Evolutionary conservation across 2,329 filamentous ascomycete species (phyloP).

Genomic region (Colletotrichum spinosum): DNA sequence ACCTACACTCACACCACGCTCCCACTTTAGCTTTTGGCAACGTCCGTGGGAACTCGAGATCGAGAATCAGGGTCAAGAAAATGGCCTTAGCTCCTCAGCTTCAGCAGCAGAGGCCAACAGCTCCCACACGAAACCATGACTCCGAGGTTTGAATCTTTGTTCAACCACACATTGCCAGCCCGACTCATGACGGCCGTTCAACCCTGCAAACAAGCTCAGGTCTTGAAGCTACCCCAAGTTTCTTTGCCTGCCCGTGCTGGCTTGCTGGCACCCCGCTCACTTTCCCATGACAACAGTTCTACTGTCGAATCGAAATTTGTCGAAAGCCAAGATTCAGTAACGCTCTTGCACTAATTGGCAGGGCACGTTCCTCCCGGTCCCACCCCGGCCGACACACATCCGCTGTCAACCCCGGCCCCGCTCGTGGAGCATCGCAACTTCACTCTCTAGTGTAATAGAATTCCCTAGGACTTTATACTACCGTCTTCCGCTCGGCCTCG

Average conservation of each 20-base stretch:
- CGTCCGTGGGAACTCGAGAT: constrained; percentile 25
- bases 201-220: background rate
- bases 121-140: constrained; percentile 5
- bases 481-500: too few relatives aligned
- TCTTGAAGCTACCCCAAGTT: constrained; percentile 1
- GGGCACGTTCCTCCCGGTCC: constrained; percentile 9
- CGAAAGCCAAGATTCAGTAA: background rate
- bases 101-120: background rate
- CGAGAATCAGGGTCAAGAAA: constrained; percentile 10
- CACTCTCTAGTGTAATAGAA: background rate
- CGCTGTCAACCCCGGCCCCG: constrained; percentile 21
- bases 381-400: constrained; percentile 16
- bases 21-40: constrained; percentile 31
- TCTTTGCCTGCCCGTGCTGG: background rate
- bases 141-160: background rate
- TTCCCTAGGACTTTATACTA: background rate
- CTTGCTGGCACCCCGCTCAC: background rate
- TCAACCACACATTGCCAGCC: background rate
- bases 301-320: background rate
- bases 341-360: background rate
- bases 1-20: constrained; percentile 17
- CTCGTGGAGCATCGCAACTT: background rate
- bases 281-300: background rate
- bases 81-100: constrained; percentile 22
- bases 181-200: constrained; percentile 12